Conservation (phyloP, 805 yeast species). For the Yarrowia yakushimensis region DNA sequence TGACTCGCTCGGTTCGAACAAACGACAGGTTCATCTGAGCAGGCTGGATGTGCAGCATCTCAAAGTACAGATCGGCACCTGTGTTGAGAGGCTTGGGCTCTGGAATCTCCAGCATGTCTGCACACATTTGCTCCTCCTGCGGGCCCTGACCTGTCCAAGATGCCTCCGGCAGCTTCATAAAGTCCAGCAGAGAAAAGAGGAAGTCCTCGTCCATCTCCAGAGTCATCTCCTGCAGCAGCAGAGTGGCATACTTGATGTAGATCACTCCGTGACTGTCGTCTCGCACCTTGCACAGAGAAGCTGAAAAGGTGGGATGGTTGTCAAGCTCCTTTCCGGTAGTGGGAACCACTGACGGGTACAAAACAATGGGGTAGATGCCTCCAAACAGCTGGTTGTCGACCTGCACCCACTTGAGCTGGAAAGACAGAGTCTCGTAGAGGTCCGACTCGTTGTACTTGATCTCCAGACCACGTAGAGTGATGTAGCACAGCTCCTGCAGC, state of each 20-base stretch:
- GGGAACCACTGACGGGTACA: slow-evolving; percentile 89
- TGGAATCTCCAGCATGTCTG: slow-evolving; percentile 61
- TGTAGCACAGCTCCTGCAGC: slow-evolving; percentile 73
- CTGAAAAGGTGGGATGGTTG: slow-evolving; percentile 86
- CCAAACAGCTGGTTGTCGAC: slow-evolving; percentile 89
- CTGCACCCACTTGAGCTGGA: slow-evolving; percentile 91
- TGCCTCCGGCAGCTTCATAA: slow-evolving; percentile 76
- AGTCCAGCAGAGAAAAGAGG: slow-evolving; percentile 73
- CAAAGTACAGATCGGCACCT: slow-evolving; percentile 81
- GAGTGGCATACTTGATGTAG: slow-evolving; percentile 87
- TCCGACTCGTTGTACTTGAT: slow-evolving; percentile 78
- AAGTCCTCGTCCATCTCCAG: slow-evolving; percentile 94
- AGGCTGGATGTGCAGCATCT: slow-evolving; percentile 89
- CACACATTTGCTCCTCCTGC: slow-evolving; percentile 53
- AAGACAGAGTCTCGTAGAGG: slow-evolving; percentile 70
- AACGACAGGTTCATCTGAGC: slow-evolving; percentile 83
- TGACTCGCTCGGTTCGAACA: slow-evolving; percentile 77
- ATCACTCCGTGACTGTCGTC: slow-evolving; percentile 89
- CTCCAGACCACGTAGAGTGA: slow-evolving; percentile 79
- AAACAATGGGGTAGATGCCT: slow-evolving; percentile 77
- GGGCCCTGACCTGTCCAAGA: slow-evolving; percentile 54
- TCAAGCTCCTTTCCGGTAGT: slow-evolving; percentile 78
- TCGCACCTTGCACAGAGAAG: slow-evolving; percentile 74
- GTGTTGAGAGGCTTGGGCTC: slow-evolving; percentile 56
- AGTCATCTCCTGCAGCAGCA: slow-evolving; percentile 84